These are phyloP conservation scores for Penicillium samsonianum DNA, from an alignment of 495 filamentous ascomycete genomes.

Conservation along the genomic window DNA sequence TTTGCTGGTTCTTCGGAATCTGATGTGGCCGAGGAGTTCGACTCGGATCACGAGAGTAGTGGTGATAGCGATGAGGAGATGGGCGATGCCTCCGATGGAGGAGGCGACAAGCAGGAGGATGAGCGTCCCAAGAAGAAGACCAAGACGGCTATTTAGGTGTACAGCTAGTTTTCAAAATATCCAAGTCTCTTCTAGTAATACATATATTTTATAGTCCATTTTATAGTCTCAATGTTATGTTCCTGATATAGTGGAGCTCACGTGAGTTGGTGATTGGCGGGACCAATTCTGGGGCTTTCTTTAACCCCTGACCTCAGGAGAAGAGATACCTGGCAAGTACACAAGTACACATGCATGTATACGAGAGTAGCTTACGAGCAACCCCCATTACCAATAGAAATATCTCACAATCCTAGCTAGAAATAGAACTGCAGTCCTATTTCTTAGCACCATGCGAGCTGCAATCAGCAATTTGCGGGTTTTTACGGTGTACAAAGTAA, in stretches of 20 bases:
- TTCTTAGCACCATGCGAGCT: neutral
- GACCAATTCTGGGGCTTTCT: neutral
- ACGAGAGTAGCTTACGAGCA: neutral
- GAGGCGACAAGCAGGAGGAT: conserved; percentile 43
- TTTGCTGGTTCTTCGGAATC: conserved; percentile 89
- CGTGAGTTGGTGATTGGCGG: conserved; percentile 18
- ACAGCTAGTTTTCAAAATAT: conserved; percentile 14
- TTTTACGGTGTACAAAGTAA: neutral
- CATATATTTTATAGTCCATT: neutral
- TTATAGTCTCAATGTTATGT: neutral
- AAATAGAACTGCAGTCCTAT: neutral
- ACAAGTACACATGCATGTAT: neutral
- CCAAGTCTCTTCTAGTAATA: neutral
- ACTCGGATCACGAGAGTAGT: conserved; percentile 84
- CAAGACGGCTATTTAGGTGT: conserved; percentile 50
- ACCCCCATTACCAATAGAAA: neutral
- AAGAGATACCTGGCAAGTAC: conserved; percentile 8
- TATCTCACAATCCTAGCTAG: neutral
- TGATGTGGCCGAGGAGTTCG: conserved; percentile 95
- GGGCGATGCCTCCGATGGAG: conserved; percentile 57
- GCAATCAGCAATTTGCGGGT: conserved; percentile 13
- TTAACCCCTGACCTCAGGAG: conserved; percentile 31
- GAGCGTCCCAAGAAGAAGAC: conserved; percentile 71
- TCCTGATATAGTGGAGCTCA: conserved; percentile 19
- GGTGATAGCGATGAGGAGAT: conserved; percentile 68